Percentiles rank a stretch among this genome's conserved stretches.
These are phyloP conservation scores for Caryopteris hybrid DNA, from an alignment of 305 asterid species.

Conservation along the genomic window DNA sequence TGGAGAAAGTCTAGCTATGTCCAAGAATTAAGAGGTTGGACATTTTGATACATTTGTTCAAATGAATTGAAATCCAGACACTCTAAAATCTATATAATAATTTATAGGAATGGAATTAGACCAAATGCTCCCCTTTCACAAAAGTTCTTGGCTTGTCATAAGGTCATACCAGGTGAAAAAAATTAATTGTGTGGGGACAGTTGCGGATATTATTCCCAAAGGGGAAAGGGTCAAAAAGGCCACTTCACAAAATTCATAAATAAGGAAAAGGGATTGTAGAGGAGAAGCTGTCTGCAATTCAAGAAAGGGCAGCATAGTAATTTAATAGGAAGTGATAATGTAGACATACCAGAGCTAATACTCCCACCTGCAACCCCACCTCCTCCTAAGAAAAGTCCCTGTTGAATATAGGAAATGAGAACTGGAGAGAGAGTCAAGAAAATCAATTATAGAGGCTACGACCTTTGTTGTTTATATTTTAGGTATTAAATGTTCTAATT, in stretches of 20 bases:
- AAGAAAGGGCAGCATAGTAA: conserved; percentile 21
- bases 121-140: conserved; percentile 4
- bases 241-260: background rate
- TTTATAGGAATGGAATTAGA: conserved; percentile 4
- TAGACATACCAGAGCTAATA: conserved; percentile 80
- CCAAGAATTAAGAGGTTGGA: conserved; percentile 27
- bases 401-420: conserved; percentile 21
- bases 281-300: background rate
- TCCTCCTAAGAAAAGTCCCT: conserved; percentile 87
- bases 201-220: background rate
- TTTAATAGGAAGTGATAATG: background rate
- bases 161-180: background rate
- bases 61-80: conserved; percentile 12
- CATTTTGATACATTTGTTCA: conserved; percentile 15
- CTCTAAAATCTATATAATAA: conserved; percentile 12
- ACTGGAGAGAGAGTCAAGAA: conserved; percentile 2
- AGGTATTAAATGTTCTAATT: background rate
- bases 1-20: conserved; percentile 20
- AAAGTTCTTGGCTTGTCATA: no score
- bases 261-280: background rate
- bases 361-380: conserved; percentile 62
- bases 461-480: background rate
- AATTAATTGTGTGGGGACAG: background rate
- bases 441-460: conserved; percentile 8
- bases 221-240: background rate